Evolutionary conservation across 1,139 yeast genomes (phyloP).

Genomic region (Magnusiomyces starmeri): DNA sequence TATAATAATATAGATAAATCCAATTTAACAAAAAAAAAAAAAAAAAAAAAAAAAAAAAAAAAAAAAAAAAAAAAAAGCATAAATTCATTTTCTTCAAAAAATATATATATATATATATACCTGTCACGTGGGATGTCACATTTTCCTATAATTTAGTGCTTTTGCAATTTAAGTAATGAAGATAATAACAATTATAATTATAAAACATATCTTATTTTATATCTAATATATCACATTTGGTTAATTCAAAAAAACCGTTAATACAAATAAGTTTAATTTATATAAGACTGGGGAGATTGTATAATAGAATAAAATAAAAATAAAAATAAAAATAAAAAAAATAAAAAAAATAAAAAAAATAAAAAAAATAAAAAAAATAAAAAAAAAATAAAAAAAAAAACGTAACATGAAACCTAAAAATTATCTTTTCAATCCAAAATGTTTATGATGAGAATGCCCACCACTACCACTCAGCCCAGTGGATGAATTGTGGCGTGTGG

Average conservation of each 20-base stretch:
- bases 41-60: too few relatives aligned
- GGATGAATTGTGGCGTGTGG: slow-evolving; percentile 5
- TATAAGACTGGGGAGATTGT: too few relatives aligned
- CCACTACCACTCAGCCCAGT: not conserved
- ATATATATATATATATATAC: not conserved
- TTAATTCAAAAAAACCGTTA: not conserved
- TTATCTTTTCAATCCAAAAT: slow-evolving; percentile 15
- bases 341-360: too few relatives aligned
- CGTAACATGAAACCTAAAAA: not conserved
- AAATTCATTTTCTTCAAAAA: not conserved
- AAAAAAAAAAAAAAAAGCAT: too few relatives aligned
- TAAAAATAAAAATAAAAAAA: too few relatives aligned
- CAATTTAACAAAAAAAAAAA: too few relatives aligned
- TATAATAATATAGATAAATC: too few relatives aligned
- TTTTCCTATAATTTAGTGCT: not conserved
- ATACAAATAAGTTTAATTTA: not conserved
- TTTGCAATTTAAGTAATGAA: not conserved
- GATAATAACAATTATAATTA: not conserved
- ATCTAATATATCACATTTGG: not conserved
- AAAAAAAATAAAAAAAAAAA: not conserved
- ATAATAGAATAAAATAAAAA: too few relatives aligned
- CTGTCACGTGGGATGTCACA: not conserved
- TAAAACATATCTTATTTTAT: not conserved
- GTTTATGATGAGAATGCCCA: slow-evolving; percentile 3
- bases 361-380: not conserved